Conservation (phyloP, 257 asterid genomes). For the Przewalskia tangutica region DNA sequence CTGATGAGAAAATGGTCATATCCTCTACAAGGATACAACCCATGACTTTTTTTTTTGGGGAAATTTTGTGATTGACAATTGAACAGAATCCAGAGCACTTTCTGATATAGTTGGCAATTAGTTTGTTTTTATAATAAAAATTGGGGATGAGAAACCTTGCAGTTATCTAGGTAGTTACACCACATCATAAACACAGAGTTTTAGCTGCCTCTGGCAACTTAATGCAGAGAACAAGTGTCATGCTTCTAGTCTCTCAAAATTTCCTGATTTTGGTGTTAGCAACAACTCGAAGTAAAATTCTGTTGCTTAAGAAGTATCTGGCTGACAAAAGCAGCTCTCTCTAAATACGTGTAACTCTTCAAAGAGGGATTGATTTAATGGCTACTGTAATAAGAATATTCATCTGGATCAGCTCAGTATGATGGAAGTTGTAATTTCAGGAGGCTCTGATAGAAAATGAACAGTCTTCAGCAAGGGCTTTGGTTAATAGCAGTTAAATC, state of each 20-base stretch:
- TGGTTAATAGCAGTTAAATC: background rate
- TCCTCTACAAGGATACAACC: background rate
- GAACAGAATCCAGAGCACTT: background rate
- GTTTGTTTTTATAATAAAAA: background rate
- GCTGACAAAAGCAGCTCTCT: background rate
- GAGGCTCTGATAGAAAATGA: background rate
- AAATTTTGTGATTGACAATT: background rate
- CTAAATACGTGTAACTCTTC: background rate
- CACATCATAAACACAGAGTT: background rate
- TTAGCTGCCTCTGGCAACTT: background rate
- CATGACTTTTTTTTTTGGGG: background rate
- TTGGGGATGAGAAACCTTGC: background rate
- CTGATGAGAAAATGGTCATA: background rate
- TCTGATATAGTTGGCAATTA: background rate
- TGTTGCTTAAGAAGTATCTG: background rate
- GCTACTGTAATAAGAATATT: background rate
- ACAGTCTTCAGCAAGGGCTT: background rate
- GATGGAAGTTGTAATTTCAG: background rate
- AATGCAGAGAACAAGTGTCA: background rate
- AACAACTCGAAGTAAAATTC: background rate
- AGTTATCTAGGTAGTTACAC: background rate
- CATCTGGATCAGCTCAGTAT: background rate
- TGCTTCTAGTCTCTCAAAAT: background rate
- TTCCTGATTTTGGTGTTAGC: background rate
- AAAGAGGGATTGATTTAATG: background rate